Conservation (phyloP, 1,139 yeast species). For the Suhomyces ambrosiae region DNA sequence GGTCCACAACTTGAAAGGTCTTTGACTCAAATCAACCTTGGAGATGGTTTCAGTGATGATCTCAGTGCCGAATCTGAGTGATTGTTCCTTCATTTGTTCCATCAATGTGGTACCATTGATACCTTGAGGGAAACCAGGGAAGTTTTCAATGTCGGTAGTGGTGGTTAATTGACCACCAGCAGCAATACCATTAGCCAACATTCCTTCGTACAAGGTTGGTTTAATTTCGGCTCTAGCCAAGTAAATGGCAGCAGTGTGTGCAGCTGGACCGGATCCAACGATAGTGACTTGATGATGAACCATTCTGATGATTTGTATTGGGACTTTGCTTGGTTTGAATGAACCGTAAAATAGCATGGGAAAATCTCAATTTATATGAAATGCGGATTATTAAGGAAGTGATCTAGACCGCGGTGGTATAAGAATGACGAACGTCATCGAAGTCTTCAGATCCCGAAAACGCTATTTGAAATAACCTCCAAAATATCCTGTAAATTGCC, state of each 20-base stretch:
- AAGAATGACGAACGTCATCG: neutral
- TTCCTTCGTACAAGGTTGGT: conserved; percentile 92
- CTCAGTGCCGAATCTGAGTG: conserved; percentile 84
- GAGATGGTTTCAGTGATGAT: conserved; percentile 93
- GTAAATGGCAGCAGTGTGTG: conserved; percentile 98
- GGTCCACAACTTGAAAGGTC: conserved; percentile 96
- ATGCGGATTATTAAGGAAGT: neutral
- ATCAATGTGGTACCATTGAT: conserved; percentile 83
- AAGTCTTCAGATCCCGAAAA: no score
- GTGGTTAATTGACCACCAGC: conserved; percentile 99
- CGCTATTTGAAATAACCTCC: no score
- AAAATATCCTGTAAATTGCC: no score
- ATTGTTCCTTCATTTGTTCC: conserved; percentile 92
- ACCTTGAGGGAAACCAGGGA: conserved; percentile 98
- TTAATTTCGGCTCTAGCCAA: conserved; percentile 94
- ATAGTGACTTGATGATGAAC: conserved; percentile 88
- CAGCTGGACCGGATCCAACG: conserved; percentile 98
- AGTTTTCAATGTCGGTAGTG: conserved; percentile 95
- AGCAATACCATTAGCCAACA: conserved; percentile 96
- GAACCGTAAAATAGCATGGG: neutral
- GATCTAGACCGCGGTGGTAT: neutral
- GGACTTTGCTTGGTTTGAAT: neutral
- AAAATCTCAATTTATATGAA: neutral
- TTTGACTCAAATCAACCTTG: conserved; percentile 80
- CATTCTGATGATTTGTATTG: conserved; percentile 46